phyloP scores from a whole-genome alignment of 768 basidiomycete species.

The Tricholoma hemisulphureum region DNA sequence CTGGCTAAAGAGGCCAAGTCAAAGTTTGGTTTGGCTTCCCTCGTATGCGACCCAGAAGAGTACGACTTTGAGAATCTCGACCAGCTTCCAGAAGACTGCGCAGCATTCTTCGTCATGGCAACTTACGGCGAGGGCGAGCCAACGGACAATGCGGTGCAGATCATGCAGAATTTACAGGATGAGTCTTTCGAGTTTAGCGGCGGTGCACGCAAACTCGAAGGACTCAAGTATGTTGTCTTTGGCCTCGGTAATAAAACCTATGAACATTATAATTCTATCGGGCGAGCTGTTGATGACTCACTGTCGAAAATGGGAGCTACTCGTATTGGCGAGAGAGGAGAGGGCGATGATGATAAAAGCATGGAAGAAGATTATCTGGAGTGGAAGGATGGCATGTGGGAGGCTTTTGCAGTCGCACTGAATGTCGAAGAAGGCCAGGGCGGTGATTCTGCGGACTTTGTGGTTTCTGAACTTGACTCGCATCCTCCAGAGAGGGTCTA shows the following conservation, averaged over 20 bases:
- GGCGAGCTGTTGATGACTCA: conserved; percentile 70
- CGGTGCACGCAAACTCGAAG: conserved; percentile 70
- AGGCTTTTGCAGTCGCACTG: conserved; percentile 77
- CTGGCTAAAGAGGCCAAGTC: conserved; percentile 97
- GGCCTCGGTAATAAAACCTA: conserved; percentile 92
- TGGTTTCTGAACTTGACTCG: conserved; percentile 76
- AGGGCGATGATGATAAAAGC: conserved; percentile 98
- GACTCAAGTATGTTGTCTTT: conserved; percentile 94
- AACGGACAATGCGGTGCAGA: conserved; percentile 93
- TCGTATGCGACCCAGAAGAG: conserved; percentile 98
- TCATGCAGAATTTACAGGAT: conserved; percentile 91
- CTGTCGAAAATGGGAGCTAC: conserved; percentile 78
- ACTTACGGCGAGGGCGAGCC: conserved; percentile 99
- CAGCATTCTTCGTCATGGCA: conserved; percentile 93
- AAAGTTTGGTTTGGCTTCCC: conserved; percentile 91
- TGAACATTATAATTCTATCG: conserved; percentile 94
- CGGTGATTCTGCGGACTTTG: conserved; percentile 92
- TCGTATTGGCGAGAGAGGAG: conserved; percentile 86
- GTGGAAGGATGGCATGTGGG: conserved; percentile 99
- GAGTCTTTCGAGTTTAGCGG: conserved; percentile 84
- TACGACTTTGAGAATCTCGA: conserved; percentile 98
- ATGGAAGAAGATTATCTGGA: conserved; percentile 99
- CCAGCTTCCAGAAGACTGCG: conserved; percentile 80
- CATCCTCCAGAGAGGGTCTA: conserved; percentile 88
- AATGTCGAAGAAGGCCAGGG: conserved; percentile 95